Percentiles rank a stretch among this genome's conserved stretches.
Evolutionary conservation across 768 basidiomycete species (phyloP).

Genomic region (Rhizopogon vesiculosus): DNA sequence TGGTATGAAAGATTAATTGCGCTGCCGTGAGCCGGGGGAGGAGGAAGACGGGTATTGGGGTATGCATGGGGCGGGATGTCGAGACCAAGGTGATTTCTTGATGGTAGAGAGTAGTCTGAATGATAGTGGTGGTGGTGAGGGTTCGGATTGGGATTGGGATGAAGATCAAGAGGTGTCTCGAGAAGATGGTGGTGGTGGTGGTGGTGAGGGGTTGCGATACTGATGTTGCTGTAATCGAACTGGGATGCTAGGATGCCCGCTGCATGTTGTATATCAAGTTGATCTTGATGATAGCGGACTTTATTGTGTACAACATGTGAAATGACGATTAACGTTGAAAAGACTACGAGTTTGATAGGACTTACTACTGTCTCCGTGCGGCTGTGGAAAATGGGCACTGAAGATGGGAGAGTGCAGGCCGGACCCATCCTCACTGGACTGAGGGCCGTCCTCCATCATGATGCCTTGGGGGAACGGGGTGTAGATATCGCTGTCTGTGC

Average conservation of each 20-base stretch:
- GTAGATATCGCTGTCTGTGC: conserved; percentile 49
- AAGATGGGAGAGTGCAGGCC: conserved; percentile 72
- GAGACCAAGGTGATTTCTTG: conserved; percentile 44
- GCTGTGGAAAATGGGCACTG: conserved; percentile 40
- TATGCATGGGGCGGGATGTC: conserved; percentile 38
- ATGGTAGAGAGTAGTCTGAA: conserved; percentile 35
- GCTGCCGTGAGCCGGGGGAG: conserved; percentile 19
- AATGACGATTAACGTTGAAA: conserved; percentile 31
- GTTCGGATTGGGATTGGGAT: conserved; percentile 34
- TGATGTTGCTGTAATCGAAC: conserved; percentile 44
- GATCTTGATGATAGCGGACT: conserved; percentile 61
- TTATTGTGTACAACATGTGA: conserved; percentile 46
- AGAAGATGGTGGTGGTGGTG: conserved; percentile 40
- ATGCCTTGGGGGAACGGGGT: conserved; percentile 49
- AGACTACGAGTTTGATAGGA: conserved; percentile 44
- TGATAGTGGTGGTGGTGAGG: conserved; percentile 30
- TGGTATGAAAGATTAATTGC: conserved; percentile 15
- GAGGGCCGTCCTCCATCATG: conserved; percentile 59
- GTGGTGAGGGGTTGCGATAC: conserved; percentile 30
- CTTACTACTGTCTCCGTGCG: conserved; percentile 46
- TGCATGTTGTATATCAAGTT: conserved; percentile 42
- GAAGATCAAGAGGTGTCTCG: conserved; percentile 40
- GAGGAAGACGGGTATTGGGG: conserved; percentile 38
- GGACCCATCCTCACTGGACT: conserved; percentile 74
- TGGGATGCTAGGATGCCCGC: conserved; percentile 44